A percentile compares a stretch with the other conserved stretches of the same genome.
These are phyloP conservation scores for Scheffersomyces titani DNA, from an alignment of 1,139 yeast genomes.

Conservation along the genomic window DNA sequence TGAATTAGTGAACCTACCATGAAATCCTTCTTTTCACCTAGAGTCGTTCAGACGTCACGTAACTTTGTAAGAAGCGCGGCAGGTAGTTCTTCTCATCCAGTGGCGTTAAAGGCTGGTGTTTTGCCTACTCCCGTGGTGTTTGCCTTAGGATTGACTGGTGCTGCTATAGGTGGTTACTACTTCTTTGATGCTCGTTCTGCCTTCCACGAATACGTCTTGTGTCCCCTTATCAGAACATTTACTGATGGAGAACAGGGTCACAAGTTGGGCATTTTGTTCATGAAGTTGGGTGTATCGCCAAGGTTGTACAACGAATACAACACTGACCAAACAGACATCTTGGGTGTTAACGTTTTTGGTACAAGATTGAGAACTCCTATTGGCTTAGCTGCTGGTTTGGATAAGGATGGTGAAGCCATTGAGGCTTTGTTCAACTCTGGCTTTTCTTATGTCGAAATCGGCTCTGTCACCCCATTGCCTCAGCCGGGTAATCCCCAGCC, in stretches of 20 bases:
- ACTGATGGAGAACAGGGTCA: constrained; percentile 89
- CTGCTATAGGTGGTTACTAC: constrained; percentile 42
- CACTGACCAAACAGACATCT: constrained; percentile 47
- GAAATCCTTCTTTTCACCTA: neutral
- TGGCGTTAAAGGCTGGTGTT: constrained; percentile 20
- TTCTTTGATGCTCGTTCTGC: constrained; percentile 78
- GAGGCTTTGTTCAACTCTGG: constrained; percentile 79
- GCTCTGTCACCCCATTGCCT: constrained; percentile 88
- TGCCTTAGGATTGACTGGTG: constrained; percentile 27
- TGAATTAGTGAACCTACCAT: neutral
- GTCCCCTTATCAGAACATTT: constrained; percentile 72
- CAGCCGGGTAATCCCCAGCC: constrained; percentile 95
- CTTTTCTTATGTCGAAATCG: constrained; percentile 88
- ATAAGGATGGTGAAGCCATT: constrained; percentile 92
- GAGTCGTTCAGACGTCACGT: neutral
- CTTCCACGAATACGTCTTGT: constrained; percentile 73
- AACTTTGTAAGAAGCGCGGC: constrained; percentile 7
- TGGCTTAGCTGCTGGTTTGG: constrained; percentile 96
- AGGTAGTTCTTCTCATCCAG: neutral
- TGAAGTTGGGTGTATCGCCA: constrained; percentile 74
- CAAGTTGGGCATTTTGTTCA: constrained; percentile 63
- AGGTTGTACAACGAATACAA: constrained; percentile 50
- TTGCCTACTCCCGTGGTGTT: constrained; percentile 28
- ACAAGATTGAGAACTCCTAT: constrained; percentile 68
- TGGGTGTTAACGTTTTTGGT: constrained; percentile 68